These are phyloP conservation scores for Podospora comata DNA, from an alignment of 495 filamentous ascomycete genomes.

Conservation along the genomic window DNA sequence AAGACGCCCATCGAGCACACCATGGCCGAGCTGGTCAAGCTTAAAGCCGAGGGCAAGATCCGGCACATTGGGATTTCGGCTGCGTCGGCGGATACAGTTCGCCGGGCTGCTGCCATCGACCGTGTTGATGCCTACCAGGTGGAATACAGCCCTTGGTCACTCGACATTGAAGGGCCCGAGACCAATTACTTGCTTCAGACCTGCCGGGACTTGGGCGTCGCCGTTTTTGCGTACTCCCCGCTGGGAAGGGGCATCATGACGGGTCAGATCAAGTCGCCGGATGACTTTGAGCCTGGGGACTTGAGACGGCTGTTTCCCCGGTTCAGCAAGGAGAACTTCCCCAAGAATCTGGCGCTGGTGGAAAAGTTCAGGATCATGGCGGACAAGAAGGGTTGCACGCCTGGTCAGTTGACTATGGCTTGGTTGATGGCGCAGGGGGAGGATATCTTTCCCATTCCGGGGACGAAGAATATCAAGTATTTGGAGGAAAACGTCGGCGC, in stretches of 20 bases:
- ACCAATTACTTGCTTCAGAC: slow-evolving; percentile 38
- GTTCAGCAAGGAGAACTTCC: slow-evolving; percentile 52
- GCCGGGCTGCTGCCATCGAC: slow-evolving; percentile 38
- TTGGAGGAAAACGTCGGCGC: slow-evolving; percentile 57
- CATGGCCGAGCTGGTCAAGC: slow-evolving; percentile 49
- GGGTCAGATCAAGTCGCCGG: slow-evolving; percentile 31
- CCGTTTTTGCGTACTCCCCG: slow-evolving; percentile 48
- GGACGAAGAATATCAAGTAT: slow-evolving; percentile 55
- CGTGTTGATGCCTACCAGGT: slow-evolving; percentile 44
- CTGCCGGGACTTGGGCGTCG: slow-evolving; percentile 48
- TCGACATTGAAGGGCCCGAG: slow-evolving; percentile 42
- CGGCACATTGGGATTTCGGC: slow-evolving; percentile 50
- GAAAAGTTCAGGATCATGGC: slow-evolving; percentile 47
- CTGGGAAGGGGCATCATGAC: slow-evolving; percentile 50
- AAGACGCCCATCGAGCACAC: slow-evolving; percentile 64
- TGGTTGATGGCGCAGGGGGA: slow-evolving; percentile 58
- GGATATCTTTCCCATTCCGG: slow-evolving; percentile 54
- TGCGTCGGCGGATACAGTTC: slow-evolving; percentile 36
- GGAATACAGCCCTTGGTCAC: slow-evolving; percentile 45
- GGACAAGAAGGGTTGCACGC: slow-evolving; percentile 44
- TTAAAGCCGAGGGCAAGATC: slow-evolving; percentile 51
- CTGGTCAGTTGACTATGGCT: slow-evolving; percentile 52
- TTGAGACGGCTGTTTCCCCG: slow-evolving; percentile 39
- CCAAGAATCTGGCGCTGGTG: slow-evolving; percentile 52
- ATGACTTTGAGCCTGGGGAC: slow-evolving; percentile 43